Conservation (phyloP, 495 filamentous ascomycete species). For the Aspergillus sparsus region DNA sequence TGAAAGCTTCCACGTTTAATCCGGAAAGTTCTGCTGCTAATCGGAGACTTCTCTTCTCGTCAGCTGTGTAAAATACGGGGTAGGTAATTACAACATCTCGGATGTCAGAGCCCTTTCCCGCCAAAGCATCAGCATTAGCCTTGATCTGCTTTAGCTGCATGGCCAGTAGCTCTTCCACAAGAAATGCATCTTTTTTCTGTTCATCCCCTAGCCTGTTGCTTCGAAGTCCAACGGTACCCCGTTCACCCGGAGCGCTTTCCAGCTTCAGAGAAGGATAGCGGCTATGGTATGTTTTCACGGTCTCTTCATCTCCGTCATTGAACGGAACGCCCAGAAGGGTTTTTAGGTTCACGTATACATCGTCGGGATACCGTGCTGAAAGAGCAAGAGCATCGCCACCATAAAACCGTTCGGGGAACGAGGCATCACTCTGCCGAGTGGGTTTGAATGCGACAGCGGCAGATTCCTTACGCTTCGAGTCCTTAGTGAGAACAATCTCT, state of each 20-base stretch:
- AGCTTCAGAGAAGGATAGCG: constrained; percentile 66
- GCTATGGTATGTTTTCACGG: constrained; percentile 64
- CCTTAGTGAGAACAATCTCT: constrained; percentile 98
- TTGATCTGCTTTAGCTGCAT: constrained; percentile 94
- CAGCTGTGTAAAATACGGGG: constrained; percentile 84
- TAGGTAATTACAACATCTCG: constrained; percentile 86
- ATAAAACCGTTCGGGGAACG: constrained; percentile 86
- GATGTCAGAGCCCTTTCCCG: constrained; percentile 73
- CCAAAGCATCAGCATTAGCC: constrained; percentile 80
- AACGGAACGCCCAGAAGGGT: constrained; percentile 72
- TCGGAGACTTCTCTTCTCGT: constrained; percentile 80
- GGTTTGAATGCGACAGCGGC: constrained; percentile 95
- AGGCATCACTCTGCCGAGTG: constrained; percentile 54
- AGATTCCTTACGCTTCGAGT: constrained; percentile 93
- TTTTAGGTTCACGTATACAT: constrained; percentile 94
- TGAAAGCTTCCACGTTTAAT: constrained; percentile 76
- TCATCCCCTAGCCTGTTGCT: constrained; percentile 67
- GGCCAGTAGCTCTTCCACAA: constrained; percentile 90
- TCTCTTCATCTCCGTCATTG: constrained; percentile 52
- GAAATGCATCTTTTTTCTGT: constrained; percentile 68
- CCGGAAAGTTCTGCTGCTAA: constrained; percentile 85
- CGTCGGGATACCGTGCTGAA: constrained; percentile 81
- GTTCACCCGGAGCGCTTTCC: constrained; percentile 49
- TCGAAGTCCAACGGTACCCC: constrained; percentile 73
- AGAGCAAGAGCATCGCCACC: constrained; percentile 89